Conservation (phyloP, 495 filamentous ascomycete species). For the Geoglossum glabrum region DNA sequence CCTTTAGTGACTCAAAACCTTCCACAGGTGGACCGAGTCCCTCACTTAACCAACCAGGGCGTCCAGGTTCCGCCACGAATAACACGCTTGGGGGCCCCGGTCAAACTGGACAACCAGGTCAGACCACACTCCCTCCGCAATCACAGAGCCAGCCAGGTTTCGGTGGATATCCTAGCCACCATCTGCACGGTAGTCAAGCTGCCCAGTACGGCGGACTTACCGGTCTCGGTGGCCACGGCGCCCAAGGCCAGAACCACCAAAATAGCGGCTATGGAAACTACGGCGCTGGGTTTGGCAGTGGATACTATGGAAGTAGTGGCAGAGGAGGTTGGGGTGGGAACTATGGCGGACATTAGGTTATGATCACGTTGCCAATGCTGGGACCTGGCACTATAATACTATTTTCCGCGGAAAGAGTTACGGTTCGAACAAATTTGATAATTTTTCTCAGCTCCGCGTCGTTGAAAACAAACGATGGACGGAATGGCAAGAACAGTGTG, state of each 20-base stretch:
- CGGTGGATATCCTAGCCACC: conserved; percentile 55
- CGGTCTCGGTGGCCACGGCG: conserved; percentile 44
- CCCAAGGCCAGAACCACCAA: conserved; percentile 39
- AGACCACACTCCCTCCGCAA: conserved; percentile 46
- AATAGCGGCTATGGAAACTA: conserved; percentile 28
- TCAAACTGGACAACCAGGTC: conserved; percentile 33
- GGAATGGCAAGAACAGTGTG: background rate
- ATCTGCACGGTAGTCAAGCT: conserved; percentile 37
- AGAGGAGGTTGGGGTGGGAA: conserved; percentile 32
- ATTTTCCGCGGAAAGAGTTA: background rate
- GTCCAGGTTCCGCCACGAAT: conserved; percentile 73
- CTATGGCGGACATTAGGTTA: conserved; percentile 20
- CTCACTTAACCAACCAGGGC: conserved; percentile 55
- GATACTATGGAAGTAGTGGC: conserved; percentile 19
- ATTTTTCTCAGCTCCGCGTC: background rate
- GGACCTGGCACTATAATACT: background rate
- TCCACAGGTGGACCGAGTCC: conserved; percentile 57
- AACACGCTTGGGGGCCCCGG: conserved; percentile 22
- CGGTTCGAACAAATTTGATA: background rate
- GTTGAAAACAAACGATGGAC: background rate
- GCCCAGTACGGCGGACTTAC: conserved; percentile 34
- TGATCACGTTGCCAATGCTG: background rate
- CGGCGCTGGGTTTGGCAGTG: conserved; percentile 27
- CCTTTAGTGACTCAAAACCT: conserved; percentile 51
- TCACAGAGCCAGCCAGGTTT: conserved; percentile 46